phyloP scores from a whole-genome alignment of 768 basidiomycete species.

The Leucosporidium creatinivorum region DNA sequence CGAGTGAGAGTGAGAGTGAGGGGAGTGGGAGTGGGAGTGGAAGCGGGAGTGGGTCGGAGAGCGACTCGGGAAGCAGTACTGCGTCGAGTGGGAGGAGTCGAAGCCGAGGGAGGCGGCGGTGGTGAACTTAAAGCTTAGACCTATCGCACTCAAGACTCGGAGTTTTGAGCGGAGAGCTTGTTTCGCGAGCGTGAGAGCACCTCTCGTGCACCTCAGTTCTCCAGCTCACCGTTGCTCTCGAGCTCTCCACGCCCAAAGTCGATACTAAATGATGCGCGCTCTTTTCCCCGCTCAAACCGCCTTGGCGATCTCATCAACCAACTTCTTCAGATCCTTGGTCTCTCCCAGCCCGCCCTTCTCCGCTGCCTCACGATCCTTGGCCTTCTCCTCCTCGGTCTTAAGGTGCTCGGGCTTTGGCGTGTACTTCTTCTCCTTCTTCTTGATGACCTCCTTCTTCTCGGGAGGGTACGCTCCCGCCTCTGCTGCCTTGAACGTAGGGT shows the following conservation, averaged over 20 bases:
- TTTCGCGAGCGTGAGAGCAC: no score
- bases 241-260: no score
- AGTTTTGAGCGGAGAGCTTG: no score
- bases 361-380: neutral
- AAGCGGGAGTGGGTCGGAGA: neutral
- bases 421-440: constrained; percentile 31
- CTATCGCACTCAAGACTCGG: no score
- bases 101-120: neutral
- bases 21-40: neutral
- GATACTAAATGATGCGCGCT: no score
- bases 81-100: neutral
- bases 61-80: neutral
- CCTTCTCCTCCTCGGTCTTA: constrained; percentile 30
- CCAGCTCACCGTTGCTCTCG: no score
- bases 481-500: constrained; percentile 70
- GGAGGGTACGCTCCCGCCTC: constrained; percentile 76
- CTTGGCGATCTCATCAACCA: neutral
- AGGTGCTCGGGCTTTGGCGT: constrained; percentile 33
- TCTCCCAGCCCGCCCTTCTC: neutral
- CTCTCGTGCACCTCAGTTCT: no score
- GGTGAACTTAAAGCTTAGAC: no score
- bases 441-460: constrained; percentile 31
- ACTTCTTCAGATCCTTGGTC: neutral
- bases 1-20: neutral
- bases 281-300: no score